A percentile compares a stretch with the other conserved stretches of the same genome.
Conservation (phyloP, 2,329 filamentous ascomycete genomes). For the Fusarium xylarioides region DNA sequence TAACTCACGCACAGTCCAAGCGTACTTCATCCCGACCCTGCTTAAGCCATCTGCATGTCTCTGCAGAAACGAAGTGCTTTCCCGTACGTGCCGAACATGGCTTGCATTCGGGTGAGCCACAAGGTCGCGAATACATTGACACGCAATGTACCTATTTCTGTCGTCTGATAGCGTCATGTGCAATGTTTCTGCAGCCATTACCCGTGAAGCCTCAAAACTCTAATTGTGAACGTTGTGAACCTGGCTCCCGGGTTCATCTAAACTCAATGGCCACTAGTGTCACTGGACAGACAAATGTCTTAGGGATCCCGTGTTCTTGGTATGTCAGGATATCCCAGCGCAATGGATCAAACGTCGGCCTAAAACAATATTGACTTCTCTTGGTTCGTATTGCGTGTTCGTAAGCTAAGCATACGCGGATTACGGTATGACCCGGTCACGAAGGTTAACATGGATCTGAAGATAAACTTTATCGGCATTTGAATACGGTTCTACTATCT, state of each 20-base stretch:
- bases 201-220: not conserved
- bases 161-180: slow-evolving; percentile 1
- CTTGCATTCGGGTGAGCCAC: not conserved
- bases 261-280: not conserved
- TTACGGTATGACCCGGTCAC: not conserved
- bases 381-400: not conserved
- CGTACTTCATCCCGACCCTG: not conserved
- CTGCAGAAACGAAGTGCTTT: not conserved
- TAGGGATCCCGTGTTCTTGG: not conserved
- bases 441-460: not conserved
- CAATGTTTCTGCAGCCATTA: not conserved
- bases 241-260: not conserved
- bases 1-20: not conserved
- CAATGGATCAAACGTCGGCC: not conserved
- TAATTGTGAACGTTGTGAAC: not conserved
- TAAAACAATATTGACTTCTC: not conserved
- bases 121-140: not conserved
- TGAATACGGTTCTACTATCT: not conserved
- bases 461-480: not conserved
- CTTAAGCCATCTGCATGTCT: not conserved
- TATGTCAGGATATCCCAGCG: not conserved
- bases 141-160: not conserved
- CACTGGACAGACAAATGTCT: not conserved
- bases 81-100: not conserved
- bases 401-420: not conserved